Evolutionary conservation across 371 early-diverging fungal species (phyloP).

Genomic region (Mucor piriformis): DNA sequence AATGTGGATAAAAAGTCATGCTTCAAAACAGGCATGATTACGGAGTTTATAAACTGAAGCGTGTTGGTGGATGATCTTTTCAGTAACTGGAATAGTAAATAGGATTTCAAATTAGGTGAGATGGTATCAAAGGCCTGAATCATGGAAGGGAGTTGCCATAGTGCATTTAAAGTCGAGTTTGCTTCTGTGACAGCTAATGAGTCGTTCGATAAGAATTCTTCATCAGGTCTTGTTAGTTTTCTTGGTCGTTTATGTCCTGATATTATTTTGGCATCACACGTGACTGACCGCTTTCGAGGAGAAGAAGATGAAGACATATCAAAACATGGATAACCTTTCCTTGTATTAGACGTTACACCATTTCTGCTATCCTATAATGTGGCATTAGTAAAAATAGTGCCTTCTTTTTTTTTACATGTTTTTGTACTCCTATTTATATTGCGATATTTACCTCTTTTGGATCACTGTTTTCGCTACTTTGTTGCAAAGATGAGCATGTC

Average conservation of each 20-base stretch:
- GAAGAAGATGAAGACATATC: background rate
- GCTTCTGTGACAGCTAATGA: background rate
- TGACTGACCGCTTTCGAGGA: slow-evolving; percentile 16
- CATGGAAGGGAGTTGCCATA: slow-evolving; percentile 34
- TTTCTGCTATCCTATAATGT: background rate
- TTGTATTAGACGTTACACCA: background rate
- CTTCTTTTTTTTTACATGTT: background rate
- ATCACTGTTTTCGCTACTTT: background rate
- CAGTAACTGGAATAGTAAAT: slow-evolving; percentile 41
- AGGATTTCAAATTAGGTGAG: slow-evolving; percentile 30
- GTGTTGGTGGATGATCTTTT: slow-evolving; percentile 58
- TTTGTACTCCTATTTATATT: background rate
- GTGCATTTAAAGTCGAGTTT: slow-evolving; percentile 3
- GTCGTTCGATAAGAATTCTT: background rate
- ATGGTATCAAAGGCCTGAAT: slow-evolving; percentile 41
- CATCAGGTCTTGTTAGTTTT: background rate
- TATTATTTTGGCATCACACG: slow-evolving; percentile 10
- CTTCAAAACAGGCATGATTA: slow-evolving; percentile 80
- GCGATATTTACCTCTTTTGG: slow-evolving; percentile 1
- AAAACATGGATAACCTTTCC: background rate
- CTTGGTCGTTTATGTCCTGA: slow-evolving; percentile 11
- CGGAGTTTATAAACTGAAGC: slow-evolving; percentile 81
- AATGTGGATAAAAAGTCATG: slow-evolving; percentile 82
- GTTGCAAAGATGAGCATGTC: background rate
- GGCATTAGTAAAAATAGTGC: background rate